Percentiles rank a stretch among this genome's conserved stretches.
Evolutionary conservation across 2,329 filamentous ascomycete species (phyloP).

Genomic region (Calonectria fujianensis): DNA sequence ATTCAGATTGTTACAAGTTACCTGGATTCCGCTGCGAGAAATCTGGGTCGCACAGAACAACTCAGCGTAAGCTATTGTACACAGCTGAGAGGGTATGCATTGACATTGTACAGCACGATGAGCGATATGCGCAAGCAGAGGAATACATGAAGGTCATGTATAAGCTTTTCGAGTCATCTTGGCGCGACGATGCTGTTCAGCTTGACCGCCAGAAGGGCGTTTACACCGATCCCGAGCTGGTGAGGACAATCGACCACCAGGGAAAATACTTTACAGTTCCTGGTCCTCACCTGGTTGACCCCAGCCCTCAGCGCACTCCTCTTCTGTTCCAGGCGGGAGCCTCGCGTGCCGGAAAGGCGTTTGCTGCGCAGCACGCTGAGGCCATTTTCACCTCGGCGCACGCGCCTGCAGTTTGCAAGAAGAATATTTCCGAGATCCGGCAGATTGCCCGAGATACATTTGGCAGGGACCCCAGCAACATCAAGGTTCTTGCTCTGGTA

Average conservation of each 20-base stretch:
- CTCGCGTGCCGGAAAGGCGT: constrained; percentile 78
- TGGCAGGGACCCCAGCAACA: constrained; percentile 74
- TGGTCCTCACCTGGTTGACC: constrained; percentile 79
- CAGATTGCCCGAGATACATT: constrained; percentile 70
- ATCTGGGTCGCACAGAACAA: constrained; percentile 76
- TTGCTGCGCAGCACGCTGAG: constrained; percentile 82
- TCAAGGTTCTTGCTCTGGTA: constrained; percentile 81
- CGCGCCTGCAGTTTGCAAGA: constrained; percentile 75
- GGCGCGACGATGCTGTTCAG: constrained; percentile 79
- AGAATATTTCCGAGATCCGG: constrained; percentile 78
- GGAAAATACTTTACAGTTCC: constrained; percentile 79
- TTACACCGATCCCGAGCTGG: constrained; percentile 71
- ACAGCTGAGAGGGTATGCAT: not conserved
- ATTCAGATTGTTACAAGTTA: constrained; percentile 80
- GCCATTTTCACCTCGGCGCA: constrained; percentile 82
- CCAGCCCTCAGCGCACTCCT: constrained; percentile 80
- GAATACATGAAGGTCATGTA: constrained; percentile 80
- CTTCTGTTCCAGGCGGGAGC: constrained; percentile 83
- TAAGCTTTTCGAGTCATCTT: constrained; percentile 81
- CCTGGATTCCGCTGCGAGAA: constrained; percentile 80
- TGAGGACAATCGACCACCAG: constrained; percentile 79
- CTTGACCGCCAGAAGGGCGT: constrained; percentile 74
- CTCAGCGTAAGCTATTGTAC: constrained; percentile 49
- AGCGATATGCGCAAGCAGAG: constrained; percentile 78
- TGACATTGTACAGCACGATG: constrained; percentile 71